These are phyloP conservation scores for Monascus purpureus DNA, from an alignment of 495 filamentous ascomycete genomes.

Conservation along the genomic window DNA sequence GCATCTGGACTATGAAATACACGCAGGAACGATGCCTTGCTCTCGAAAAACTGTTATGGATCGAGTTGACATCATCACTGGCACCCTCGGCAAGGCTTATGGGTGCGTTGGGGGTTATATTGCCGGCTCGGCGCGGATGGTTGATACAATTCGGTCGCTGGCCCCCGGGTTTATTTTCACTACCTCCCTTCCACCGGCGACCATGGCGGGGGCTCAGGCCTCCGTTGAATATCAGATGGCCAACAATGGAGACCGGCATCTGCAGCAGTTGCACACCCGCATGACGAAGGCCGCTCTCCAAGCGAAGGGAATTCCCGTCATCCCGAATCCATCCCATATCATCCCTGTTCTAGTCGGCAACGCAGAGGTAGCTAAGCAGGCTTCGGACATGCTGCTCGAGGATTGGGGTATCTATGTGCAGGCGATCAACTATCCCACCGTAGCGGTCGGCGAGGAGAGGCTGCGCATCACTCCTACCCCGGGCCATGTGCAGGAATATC, in stretches of 20 bases:
- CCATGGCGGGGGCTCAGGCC: slow-evolving; percentile 85
- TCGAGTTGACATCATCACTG: slow-evolving; percentile 92
- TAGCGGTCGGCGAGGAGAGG: slow-evolving; percentile 89
- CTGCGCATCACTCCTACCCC: slow-evolving; percentile 92
- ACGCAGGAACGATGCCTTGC: slow-evolving; percentile 41
- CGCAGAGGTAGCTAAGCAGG: slow-evolving; percentile 79
- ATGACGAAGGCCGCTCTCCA: slow-evolving; percentile 71
- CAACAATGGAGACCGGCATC: slow-evolving; percentile 65
- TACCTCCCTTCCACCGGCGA: slow-evolving; percentile 86
- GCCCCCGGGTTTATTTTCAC: slow-evolving; percentile 99
- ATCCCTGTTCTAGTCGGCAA: slow-evolving; percentile 87
- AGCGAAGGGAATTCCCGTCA: slow-evolving; percentile 78
- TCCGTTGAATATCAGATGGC: slow-evolving; percentile 86
- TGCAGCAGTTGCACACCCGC: slow-evolving; percentile 92
- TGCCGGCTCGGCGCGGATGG: slow-evolving; percentile 72
- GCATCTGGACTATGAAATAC: slow-evolving; percentile 78
- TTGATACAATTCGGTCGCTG: slow-evolving; percentile 91
- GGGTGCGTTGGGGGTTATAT: slow-evolving; percentile 98
- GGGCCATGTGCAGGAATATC: slow-evolving; percentile 69
- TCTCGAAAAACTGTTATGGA: slow-evolving; percentile 78
- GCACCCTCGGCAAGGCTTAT: slow-evolving; percentile 93
- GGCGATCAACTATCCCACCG: slow-evolving; percentile 97
- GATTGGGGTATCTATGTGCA: slow-evolving; percentile 93
- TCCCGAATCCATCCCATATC: slow-evolving; percentile 95
- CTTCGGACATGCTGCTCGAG: slow-evolving; percentile 75